Conservation (phyloP, 1,139 yeast species). For the Keqinozyma sinolaborantium region DNA sequence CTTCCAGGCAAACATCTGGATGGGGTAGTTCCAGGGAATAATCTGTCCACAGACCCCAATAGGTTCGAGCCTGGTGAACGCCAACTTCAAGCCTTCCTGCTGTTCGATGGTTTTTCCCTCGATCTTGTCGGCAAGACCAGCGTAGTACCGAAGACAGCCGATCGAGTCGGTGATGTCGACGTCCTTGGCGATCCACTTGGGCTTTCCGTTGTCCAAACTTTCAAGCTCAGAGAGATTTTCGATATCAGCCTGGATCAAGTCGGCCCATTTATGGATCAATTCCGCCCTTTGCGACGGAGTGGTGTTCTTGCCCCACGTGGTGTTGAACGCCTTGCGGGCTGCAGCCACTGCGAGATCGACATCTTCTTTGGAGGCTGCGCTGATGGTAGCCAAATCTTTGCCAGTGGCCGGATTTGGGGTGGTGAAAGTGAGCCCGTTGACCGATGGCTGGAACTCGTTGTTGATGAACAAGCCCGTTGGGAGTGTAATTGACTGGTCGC, state of each 20-base stretch:
- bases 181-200: slow-evolving; percentile 36
- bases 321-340: slow-evolving; percentile 52
- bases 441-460: slow-evolving; percentile 55
- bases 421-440: slow-evolving; percentile 47
- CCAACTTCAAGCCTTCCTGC: slow-evolving; percentile 71
- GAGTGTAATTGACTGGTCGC: too few species aligned
- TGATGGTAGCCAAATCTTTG: slow-evolving; percentile 48
- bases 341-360: slow-evolving; percentile 58
- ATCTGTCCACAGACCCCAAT: slow-evolving; percentile 38
- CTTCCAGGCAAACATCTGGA: slow-evolving; percentile 36
- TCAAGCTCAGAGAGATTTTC: slow-evolving; percentile 58
- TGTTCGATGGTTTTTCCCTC: slow-evolving; percentile 58
- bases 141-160: slow-evolving; percentile 56
- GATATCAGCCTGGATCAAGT: slow-evolving; percentile 46
- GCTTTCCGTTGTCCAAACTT: slow-evolving; percentile 70
- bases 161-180: slow-evolving; percentile 50
- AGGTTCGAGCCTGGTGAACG: slow-evolving; percentile 25
- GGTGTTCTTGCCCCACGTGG: slow-evolving; percentile 21
- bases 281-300: slow-evolving; percentile 44
- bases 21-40: slow-evolving; percentile 38
- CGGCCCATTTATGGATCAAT: slow-evolving; percentile 51
- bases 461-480: slow-evolving; percentile 68
- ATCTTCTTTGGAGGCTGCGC: slow-evolving; percentile 55
- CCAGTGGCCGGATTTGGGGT: slow-evolving; percentile 57
- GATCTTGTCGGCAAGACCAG: slow-evolving; percentile 72